Evolutionary conservation across 768 basidiomycete species (phyloP).

Genomic region (Boletus rubroflammeus): DNA sequence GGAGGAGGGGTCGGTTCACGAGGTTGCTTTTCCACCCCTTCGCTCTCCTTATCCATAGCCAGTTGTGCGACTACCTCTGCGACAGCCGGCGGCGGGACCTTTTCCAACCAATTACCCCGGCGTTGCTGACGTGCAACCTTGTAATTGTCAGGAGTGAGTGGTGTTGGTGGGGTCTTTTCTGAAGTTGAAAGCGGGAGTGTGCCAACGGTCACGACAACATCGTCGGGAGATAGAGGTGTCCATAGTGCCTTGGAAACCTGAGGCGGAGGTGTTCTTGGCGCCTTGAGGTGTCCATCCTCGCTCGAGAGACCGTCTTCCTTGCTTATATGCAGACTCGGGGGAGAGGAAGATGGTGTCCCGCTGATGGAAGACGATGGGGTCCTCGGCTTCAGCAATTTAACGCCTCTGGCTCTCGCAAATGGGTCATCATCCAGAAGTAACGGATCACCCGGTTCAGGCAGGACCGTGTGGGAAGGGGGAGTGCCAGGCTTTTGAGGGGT

Average conservation of each 20-base stretch:
- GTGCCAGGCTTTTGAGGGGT: constrained; percentile 29
- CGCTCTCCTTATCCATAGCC: constrained; percentile 11
- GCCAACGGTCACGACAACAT: background rate
- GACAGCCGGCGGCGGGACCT: constrained; percentile 35
- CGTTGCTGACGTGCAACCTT: constrained; percentile 38
- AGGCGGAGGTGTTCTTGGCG: background rate
- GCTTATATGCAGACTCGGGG: background rate
- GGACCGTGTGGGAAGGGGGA: constrained; percentile 6
- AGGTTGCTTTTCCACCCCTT: constrained; percentile 9
- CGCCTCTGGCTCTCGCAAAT: constrained; percentile 54
- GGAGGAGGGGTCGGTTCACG: constrained; percentile 23
- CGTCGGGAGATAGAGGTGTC: too few relatives aligned
- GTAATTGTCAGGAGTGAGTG: constrained; percentile 37
- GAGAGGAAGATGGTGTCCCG: background rate
- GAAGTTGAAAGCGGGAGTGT: background rate
- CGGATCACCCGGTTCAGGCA: constrained; percentile 15
- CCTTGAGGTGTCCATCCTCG: constrained; percentile 10
- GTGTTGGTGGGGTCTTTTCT: constrained; percentile 8
- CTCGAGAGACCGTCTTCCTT: constrained; percentile 2
- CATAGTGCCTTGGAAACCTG: background rate
- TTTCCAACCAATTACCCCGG: constrained; percentile 40
- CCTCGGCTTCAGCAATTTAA: constrained; percentile 40
- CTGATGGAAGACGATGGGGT: constrained; percentile 1
- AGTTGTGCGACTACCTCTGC: constrained; percentile 28
- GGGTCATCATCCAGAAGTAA: constrained; percentile 35